Percentiles rank a stretch among this genome's conserved stretches.
These are phyloP conservation scores for Dimargaris verticillata DNA, from an alignment of 192 early-diverging fungal genomes.

Conservation along the genomic window DNA sequence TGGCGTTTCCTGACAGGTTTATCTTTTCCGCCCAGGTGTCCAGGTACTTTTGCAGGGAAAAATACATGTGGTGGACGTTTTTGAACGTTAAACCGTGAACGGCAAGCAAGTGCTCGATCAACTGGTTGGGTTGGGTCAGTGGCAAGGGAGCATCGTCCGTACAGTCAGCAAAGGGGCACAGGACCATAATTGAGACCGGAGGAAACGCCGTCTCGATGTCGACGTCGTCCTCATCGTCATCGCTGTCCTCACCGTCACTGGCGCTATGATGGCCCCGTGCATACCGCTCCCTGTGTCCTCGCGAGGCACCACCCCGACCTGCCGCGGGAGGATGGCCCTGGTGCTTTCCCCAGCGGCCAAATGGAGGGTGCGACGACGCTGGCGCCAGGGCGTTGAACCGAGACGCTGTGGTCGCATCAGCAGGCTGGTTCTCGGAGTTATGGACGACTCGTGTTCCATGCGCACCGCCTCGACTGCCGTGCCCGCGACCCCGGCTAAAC, in stretches of 20 bases:
- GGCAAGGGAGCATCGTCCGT: conserved; percentile 16
- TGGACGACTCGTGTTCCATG: too few relatives aligned
- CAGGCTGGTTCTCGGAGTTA: too few relatives aligned
- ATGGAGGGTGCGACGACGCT: too few relatives aligned
- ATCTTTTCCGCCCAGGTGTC: conserved; percentile 49
- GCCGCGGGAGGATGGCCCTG: too few relatives aligned
- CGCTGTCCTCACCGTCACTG: conserved; percentile 14
- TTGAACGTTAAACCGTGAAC: conserved; percentile 46
- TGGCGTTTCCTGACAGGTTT: conserved; percentile 14
- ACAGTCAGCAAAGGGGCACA: conserved; percentile 52
- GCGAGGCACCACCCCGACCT: too few relatives aligned
- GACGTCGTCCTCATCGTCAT: conserved; percentile 23
- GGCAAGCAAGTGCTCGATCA: conserved; percentile 46
- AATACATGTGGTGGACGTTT: conserved; percentile 60
- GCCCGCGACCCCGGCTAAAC: too few relatives aligned
- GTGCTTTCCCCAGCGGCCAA: too few relatives aligned
- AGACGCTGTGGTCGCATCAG: too few relatives aligned
- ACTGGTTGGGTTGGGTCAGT: conserved; percentile 41
- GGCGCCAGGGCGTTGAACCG: too few relatives aligned
- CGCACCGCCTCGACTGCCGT: too few relatives aligned
- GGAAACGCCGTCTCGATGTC: conserved; percentile 20
- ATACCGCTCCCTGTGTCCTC: too few relatives aligned
- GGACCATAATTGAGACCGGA: conserved; percentile 33
- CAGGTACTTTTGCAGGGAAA: conserved; percentile 58
- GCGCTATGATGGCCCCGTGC: not conserved